These are phyloP conservation scores for Cercospora zeina DNA, from an alignment of 2,329 filamentous ascomycete species.

Conservation along the genomic window DNA sequence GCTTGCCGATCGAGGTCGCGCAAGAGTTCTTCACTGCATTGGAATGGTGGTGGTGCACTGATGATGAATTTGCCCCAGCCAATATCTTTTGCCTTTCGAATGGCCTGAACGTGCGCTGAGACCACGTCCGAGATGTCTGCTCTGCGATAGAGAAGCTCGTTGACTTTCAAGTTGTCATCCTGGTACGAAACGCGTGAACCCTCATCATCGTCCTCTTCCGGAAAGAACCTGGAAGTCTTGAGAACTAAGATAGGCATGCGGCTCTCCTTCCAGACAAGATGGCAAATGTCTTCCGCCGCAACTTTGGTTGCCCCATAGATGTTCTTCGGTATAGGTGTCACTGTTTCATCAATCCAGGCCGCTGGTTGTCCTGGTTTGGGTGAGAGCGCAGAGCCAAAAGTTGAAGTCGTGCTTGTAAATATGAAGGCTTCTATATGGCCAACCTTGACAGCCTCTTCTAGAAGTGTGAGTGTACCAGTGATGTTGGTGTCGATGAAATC, in stretches of 20 bases:
- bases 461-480: slow-evolving; percentile 26
- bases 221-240: slow-evolving; percentile 52
- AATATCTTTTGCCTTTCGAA: slow-evolving; percentile 22
- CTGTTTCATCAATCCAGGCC: slow-evolving; percentile 29
- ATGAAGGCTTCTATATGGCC: slow-evolving; percentile 25
- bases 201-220: slow-evolving; percentile 25
- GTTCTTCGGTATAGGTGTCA: slow-evolving; percentile 29
- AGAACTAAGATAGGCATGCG: slow-evolving; percentile 48
- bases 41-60: slow-evolving; percentile 28
- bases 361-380: slow-evolving; percentile 27
- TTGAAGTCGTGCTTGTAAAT: slow-evolving; percentile 29
- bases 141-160: slow-evolving; percentile 27
- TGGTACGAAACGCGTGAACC: slow-evolving; percentile 17
- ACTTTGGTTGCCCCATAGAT: slow-evolving; percentile 50
- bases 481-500: slow-evolving; percentile 30
- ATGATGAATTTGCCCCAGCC: slow-evolving; percentile 28
- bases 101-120: slow-evolving; percentile 24
- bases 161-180: slow-evolving; percentile 30
- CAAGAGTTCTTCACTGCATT: slow-evolving; percentile 9
- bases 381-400: slow-evolving; percentile 27
- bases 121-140: slow-evolving; percentile 26
- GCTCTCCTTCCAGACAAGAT: slow-evolving; percentile 45
- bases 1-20: slow-evolving; percentile 13
- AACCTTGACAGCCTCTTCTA: slow-evolving; percentile 23
- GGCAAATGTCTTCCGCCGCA: slow-evolving; percentile 53